Conservation (phyloP, 108 stramenopile genomes). For the Tribonema minus region DNA sequence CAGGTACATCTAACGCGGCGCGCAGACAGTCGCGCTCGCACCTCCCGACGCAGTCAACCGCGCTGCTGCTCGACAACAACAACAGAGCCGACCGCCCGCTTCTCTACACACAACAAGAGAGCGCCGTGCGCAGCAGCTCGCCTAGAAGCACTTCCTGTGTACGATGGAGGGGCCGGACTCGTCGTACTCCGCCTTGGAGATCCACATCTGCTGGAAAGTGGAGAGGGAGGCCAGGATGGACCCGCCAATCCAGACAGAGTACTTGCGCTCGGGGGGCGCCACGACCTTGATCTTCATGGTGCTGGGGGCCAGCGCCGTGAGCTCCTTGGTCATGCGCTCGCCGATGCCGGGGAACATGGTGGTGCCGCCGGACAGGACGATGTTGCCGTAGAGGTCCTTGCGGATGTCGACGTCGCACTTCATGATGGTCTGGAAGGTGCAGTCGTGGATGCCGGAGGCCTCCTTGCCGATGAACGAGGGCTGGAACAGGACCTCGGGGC, state of each 20-base stretch:
- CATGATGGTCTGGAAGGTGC: conserved; percentile 99
- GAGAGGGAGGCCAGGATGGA: conserved; percentile 96
- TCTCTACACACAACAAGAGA: neutral
- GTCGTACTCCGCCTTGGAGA: conserved; percentile 98
- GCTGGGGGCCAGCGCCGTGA: conserved; percentile 63
- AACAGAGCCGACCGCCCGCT: neutral
- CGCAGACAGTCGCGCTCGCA: too few species aligned
- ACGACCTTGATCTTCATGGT: conserved; percentile 93
- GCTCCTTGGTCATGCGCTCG: conserved; percentile 99
- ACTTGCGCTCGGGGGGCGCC: conserved; percentile 96
- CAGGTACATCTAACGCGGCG: too few species aligned
- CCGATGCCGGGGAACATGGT: conserved; percentile 95
- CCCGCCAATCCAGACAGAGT: conserved; percentile 65
- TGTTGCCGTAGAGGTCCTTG: conserved; percentile 72
- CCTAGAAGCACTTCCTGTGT: conserved; percentile 86
- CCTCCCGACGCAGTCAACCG: too few species aligned
- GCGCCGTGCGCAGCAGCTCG: neutral
- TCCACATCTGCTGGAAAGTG: conserved; percentile 99
- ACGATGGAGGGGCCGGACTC: conserved; percentile 97
- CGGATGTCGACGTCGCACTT: conserved; percentile 99
- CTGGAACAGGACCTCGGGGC: conserved; percentile 69
- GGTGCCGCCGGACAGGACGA: conserved; percentile 66
- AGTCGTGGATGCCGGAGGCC: conserved; percentile 93
- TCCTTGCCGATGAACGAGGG: conserved; percentile 92
- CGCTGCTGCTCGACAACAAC: too few species aligned